phyloP scores from a whole-genome alignment of 202 grass and related monocot species.

The Alloteropsis angusta region DNA sequence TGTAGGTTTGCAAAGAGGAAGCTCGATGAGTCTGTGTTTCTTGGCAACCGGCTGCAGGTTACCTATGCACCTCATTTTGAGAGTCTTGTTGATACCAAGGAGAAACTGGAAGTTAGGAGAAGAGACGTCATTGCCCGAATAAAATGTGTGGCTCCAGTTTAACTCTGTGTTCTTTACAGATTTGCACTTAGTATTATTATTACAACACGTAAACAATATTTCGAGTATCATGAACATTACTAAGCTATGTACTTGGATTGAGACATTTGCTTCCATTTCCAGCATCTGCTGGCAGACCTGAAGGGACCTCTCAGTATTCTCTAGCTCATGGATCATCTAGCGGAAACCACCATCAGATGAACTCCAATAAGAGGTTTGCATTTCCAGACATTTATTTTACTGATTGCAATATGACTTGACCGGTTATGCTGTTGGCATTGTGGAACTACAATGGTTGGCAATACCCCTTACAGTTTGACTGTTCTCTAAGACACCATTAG shows the following conservation, averaged over 20 bases:
- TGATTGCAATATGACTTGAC: neutral
- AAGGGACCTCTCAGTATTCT: conserved; percentile 40
- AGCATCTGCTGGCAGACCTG: conserved; percentile 44
- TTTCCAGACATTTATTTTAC: neutral
- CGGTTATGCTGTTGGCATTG: neutral
- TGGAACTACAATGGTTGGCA: neutral
- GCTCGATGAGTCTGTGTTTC: conserved; percentile 70
- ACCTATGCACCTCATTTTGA: conserved; percentile 84
- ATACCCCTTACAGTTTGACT: neutral
- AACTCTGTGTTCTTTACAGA: neutral
- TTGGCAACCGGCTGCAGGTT: conserved; percentile 71
- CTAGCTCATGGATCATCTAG: conserved; percentile 35
- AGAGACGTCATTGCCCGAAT: conserved; percentile 61
- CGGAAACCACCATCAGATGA: conserved; percentile 21
- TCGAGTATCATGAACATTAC: neutral
- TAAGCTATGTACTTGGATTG: conserved; percentile 8
- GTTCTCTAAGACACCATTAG: neutral
- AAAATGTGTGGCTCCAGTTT: conserved; percentile 42
- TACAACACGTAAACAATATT: neutral
- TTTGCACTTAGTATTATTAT: neutral
- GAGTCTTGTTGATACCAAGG: conserved; percentile 54
- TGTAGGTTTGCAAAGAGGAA: conserved; percentile 91
- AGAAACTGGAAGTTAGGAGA: conserved; percentile 80
- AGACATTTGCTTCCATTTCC: conserved; percentile 17
- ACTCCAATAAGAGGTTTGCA: conserved; percentile 50